Evolutionary conservation across 2,329 filamentous ascomycete species (phyloP).

Genomic region (Cladobotryum protrusum): DNA sequence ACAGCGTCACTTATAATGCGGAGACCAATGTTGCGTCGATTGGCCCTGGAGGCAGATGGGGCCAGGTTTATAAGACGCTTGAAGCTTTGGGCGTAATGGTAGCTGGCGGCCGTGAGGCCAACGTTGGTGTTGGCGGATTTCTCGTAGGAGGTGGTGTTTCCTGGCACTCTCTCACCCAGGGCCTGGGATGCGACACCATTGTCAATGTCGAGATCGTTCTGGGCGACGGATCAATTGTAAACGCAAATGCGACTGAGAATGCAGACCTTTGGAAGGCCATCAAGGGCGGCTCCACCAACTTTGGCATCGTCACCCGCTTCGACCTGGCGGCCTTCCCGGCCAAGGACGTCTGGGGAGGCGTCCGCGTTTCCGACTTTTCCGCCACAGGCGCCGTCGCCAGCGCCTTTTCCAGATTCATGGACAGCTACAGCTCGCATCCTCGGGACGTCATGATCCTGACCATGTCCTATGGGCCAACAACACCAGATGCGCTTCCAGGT

Average conservation of each 20-base stretch:
- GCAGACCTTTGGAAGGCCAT: constrained; percentile 40
- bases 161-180: constrained; percentile 27
- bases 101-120: constrained; percentile 36
- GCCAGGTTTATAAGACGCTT: constrained; percentile 17
- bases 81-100: constrained; percentile 31
- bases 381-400: constrained; percentile 9
- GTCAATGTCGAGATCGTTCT: constrained; percentile 42
- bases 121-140: constrained; percentile 25
- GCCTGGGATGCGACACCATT: constrained; percentile 43
- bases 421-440: constrained; percentile 15
- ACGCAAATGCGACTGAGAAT: constrained; percentile 29
- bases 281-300: constrained; percentile 38
- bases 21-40: constrained; percentile 32
- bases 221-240: constrained; percentile 37
- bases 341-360: constrained; percentile 17
- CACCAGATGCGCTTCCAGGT: too few species aligned
- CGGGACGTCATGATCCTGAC: constrained; percentile 8
- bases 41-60: constrained; percentile 40
- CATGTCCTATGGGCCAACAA: too few species aligned
- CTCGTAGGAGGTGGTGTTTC: constrained; percentile 22
- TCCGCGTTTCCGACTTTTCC: constrained; percentile 11
- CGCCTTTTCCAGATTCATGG: constrained; percentile 12
- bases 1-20: constrained; percentile 12
- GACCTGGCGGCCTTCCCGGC: constrained; percentile 16
- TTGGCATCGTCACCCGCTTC: constrained; percentile 27